These are phyloP conservation scores for Fusarium sp. DNA, from an alignment of 2,329 filamentous ascomycete species.

Conservation along the genomic window DNA sequence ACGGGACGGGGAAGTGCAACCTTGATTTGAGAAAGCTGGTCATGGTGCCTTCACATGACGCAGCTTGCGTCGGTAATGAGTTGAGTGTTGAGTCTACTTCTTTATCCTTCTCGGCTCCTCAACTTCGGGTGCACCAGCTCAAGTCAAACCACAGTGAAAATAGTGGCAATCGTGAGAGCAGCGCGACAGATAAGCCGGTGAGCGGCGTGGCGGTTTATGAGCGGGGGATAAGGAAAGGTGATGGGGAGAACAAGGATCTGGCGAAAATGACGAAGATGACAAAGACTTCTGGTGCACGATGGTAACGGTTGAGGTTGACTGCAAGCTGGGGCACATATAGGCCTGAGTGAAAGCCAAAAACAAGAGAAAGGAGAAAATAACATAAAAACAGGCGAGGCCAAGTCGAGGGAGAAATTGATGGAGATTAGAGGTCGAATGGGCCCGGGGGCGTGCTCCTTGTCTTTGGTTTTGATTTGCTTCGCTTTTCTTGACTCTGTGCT, in stretches of 20 bases:
- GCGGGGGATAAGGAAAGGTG: slow-evolving; percentile 27
- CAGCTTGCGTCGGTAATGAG: slow-evolving; percentile 40
- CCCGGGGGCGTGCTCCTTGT: slow-evolving; percentile 32
- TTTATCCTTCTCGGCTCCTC: slow-evolving; percentile 5
- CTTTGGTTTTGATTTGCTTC: slow-evolving; percentile 34
- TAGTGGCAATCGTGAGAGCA: slow-evolving; percentile 13
- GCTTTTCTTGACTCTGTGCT: slow-evolving; percentile 28
- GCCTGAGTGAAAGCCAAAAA: background rate
- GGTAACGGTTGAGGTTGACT: slow-evolving; percentile 7
- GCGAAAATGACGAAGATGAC: slow-evolving; percentile 38
- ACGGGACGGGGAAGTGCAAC: slow-evolving; percentile 42
- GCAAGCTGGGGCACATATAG: slow-evolving; percentile 4
- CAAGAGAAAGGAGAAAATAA: background rate
- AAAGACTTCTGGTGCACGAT: slow-evolving; percentile 29
- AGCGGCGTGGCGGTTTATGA: slow-evolving; percentile 33
- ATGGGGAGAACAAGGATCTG: slow-evolving; percentile 35
- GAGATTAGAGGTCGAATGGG: slow-evolving; percentile 13
- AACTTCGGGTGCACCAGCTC: slow-evolving; percentile 13
- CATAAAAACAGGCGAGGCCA: slow-evolving; percentile 13
- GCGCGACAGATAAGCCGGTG: slow-evolving; percentile 9
- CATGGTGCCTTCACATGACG: slow-evolving; percentile 50
- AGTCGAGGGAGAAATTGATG: slow-evolving; percentile 26
- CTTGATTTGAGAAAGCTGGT: slow-evolving; percentile 56
- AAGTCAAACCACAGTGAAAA: slow-evolving; percentile 6
- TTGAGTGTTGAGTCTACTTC: background rate